A percentile compares a stretch with the other conserved stretches of the same genome.
These are phyloP conservation scores for Tagetes patula DNA, from an alignment of 129 eudicot species.

Conservation along the genomic window DNA sequence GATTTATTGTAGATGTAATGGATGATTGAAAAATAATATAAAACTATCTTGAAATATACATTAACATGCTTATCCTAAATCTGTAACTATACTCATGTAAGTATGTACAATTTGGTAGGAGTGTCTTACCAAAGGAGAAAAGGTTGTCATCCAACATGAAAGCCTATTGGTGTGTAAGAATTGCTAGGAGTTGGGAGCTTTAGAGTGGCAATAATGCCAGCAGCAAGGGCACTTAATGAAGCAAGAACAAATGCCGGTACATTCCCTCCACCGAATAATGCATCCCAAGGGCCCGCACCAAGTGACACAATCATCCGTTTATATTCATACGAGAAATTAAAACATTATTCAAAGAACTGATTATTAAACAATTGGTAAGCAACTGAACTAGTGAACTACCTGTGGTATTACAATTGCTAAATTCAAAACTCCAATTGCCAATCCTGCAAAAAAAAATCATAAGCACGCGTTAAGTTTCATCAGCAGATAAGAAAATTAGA, in stretches of 20 bases:
- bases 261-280: slow-evolving; percentile 95
- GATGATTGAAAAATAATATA: slow-evolving; percentile 15
- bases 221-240: slow-evolving; percentile 73
- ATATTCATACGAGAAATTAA: neutral
- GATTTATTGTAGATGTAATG: slow-evolving; percentile 1
- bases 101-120: slow-evolving; percentile 21
- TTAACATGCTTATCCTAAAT: slow-evolving; percentile 12
- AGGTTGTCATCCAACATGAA: slow-evolving; percentile 66
- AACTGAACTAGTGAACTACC: slow-evolving; percentile 40
- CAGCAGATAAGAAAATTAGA: slow-evolving; percentile 5
- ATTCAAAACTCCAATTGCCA: slow-evolving; percentile 95
- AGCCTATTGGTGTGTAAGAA: slow-evolving; percentile 63
- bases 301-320: slow-evolving; percentile 81
- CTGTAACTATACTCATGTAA: slow-evolving; percentile 23
- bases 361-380: neutral
- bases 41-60: slow-evolving; percentile 2
- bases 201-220: slow-evolving; percentile 68
- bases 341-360: neutral
- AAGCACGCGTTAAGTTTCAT: slow-evolving; percentile 1
- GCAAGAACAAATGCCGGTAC: slow-evolving; percentile 93
- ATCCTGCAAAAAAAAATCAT: slow-evolving; percentile 45
- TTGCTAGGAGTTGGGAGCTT: slow-evolving; percentile 70
- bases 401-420: slow-evolving; percentile 95
- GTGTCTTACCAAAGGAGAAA: slow-evolving; percentile 12
- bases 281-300: slow-evolving; percentile 99